Evolutionary conservation across 73 alveolate genomes (phyloP), one percentile per base, ranked within the genome.

Genomic region (Diophrys appendiculata): DNA sequence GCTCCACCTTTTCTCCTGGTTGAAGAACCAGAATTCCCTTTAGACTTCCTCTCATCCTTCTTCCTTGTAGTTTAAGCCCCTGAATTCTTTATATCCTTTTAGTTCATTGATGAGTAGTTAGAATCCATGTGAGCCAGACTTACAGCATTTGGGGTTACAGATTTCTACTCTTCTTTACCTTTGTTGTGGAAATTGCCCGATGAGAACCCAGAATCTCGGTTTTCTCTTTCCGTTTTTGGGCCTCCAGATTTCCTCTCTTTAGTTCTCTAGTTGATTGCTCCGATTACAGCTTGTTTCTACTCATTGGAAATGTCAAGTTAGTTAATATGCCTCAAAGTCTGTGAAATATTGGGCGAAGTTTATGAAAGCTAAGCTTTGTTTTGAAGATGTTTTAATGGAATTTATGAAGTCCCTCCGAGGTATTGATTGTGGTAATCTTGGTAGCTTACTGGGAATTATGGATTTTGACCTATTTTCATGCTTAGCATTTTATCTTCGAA

Each of bases 341-440:
- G 67, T 1, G 90, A 73, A 34, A 82, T 82, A 55, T 82, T 82
- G 1, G 90, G 90, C 30, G 84, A 82, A 28, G 90, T 82, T 53
- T 82, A 53, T 1, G 84, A 73, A 72, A 82, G 65, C 54, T 82
- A 32, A 18, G 60, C 5, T 43, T 43, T 55, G 79, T 53, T 33
- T 73, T 82, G 28, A 72, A 29, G 32, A 55, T 72, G 23, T 33
- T 14, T 30, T 24, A 8, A 18, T 0, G 18, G 24, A 55, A 54
- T 32, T 29, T 69, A n/a, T 30, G 29, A 28, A 33, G 55, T 0
- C 72, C 84, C 71, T 25, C 18, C 3, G 18, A 67, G 43, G 31
- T 67, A 67, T 11, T 25, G 24, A 25, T 67, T 11, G 18, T 31
- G 31, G 75, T 31, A 3, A 5, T 67, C 54, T 31, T 31, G 5